Evolutionary conservation across 345 rosid species (phyloP).

Genomic region (Populus nigra): DNA sequence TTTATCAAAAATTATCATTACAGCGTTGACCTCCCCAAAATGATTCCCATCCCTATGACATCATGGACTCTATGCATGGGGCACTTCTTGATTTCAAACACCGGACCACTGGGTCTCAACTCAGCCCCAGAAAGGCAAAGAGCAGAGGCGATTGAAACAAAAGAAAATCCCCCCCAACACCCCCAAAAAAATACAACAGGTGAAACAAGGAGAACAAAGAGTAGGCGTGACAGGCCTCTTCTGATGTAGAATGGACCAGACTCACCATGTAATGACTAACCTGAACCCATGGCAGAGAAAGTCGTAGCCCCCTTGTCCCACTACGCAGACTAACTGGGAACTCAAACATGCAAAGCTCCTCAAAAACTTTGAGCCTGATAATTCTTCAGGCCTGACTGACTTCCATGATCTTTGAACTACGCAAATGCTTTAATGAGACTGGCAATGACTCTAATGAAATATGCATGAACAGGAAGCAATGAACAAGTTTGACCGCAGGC

Average conservation of each 20-base stretch:
- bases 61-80: background rate
- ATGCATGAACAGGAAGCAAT: slow-evolving; percentile 20
- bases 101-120: background rate
- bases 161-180: background rate
- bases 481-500: slow-evolving; percentile 10
- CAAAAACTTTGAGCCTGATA: background rate
- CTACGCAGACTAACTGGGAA: background rate
- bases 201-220: background rate
- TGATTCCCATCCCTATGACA: slow-evolving; percentile 3
- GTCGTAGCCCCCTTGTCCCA: background rate
- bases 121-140: background rate
- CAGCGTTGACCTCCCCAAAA: slow-evolving; percentile 10
- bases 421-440: slow-evolving; percentile 22
- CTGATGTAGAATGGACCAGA: slow-evolving; percentile 18
- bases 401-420: slow-evolving; percentile 21
- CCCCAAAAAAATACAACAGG: background rate
- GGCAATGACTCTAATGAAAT: slow-evolving; percentile 20
- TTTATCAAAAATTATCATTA: slow-evolving; percentile 18
- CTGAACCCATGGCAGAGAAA: background rate
- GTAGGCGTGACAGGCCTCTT: background rate
- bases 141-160: background rate
- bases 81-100: background rate
- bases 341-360: slow-evolving; percentile 3
- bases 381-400: background rate
- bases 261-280: slow-evolving; percentile 7